Evolutionary conservation across 2,329 filamentous ascomycete species (phyloP).

Genomic region (Didymella keratinophila): DNA sequence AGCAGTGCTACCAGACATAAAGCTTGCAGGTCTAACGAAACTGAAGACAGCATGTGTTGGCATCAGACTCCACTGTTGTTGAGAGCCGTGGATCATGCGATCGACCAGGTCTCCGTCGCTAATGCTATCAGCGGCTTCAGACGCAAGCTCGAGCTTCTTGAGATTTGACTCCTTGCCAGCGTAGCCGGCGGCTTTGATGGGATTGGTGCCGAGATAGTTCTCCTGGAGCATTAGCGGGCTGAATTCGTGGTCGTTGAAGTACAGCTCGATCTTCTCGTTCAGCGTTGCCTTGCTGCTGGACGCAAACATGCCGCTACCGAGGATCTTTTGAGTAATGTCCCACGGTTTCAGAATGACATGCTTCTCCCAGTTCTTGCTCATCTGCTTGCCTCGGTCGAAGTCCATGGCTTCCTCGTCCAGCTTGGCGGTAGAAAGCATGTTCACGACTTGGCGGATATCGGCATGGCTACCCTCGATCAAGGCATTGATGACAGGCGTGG

Average conservation of each 20-base stretch:
- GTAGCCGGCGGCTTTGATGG: slow-evolving; percentile 69
- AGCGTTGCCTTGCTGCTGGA: slow-evolving; percentile 83
- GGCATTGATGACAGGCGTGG: slow-evolving; percentile 83
- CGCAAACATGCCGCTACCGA: slow-evolving; percentile 86
- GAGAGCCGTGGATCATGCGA: slow-evolving; percentile 96
- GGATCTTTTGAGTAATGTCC: slow-evolving; percentile 95
- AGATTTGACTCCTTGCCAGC: slow-evolving; percentile 74
- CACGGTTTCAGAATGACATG: slow-evolving; percentile 95
- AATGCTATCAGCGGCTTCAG: slow-evolving; percentile 92
- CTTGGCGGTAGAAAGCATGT: slow-evolving; percentile 96
- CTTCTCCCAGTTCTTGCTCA: slow-evolving; percentile 99
- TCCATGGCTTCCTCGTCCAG: slow-evolving; percentile 82
- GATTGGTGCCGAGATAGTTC: slow-evolving; percentile 89
- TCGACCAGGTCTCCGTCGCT: slow-evolving; percentile 96
- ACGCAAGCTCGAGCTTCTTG: slow-evolving; percentile 84
- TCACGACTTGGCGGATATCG: slow-evolving; percentile 97
- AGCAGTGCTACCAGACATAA: slow-evolving; percentile 77
- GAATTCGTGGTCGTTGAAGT: slow-evolving; percentile 99
- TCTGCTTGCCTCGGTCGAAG: slow-evolving; percentile 85
- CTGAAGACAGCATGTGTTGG: slow-evolving; percentile 95
- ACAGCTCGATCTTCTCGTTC: slow-evolving; percentile 98
- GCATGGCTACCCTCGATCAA: slow-evolving; percentile 95
- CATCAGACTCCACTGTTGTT: slow-evolving; percentile 99
- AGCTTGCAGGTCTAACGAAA: slow-evolving; percentile 90
- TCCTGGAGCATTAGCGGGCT: slow-evolving; percentile 98